Percentiles rank a stretch among this genome's conserved stretches.
These are phyloP conservation scores for Oidiodendron maius DNA, from an alignment of 495 filamentous ascomycete species.

Conservation along the genomic window DNA sequence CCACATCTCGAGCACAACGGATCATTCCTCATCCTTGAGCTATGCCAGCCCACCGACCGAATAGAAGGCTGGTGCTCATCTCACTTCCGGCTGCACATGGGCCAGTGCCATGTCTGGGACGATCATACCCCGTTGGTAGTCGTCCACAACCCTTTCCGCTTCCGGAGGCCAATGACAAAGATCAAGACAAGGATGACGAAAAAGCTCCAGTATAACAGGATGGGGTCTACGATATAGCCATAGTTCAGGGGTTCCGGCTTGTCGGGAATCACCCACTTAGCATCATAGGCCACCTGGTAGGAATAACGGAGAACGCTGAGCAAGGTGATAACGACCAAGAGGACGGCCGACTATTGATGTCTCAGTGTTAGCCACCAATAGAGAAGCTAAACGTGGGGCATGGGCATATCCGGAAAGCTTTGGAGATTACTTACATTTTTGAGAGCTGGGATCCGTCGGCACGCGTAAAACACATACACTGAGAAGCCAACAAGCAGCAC, in stretches of 20 bases:
- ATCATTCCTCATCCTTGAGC: too few relatives aligned
- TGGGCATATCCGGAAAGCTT: neutral
- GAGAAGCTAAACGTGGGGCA: neutral
- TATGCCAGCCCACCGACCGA: too few relatives aligned
- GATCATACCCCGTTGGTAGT: too few relatives aligned
- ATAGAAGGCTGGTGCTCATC: too few relatives aligned
- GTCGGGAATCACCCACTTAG: neutral
- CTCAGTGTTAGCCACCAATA: neutral
- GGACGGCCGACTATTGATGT: slow-evolving; percentile 2
- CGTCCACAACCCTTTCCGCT: slow-evolving; percentile 7
- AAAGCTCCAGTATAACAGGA: slow-evolving; percentile 5
- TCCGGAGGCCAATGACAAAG: slow-evolving; percentile 6
- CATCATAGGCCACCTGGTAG: slow-evolving; percentile 6
- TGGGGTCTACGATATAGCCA: neutral
- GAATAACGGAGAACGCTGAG: slow-evolving; percentile 10
- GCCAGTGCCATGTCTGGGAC: too few relatives aligned
- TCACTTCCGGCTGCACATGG: too few relatives aligned
- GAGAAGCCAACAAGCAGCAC: neutral
- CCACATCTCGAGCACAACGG: too few relatives aligned
- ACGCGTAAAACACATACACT: neutral
- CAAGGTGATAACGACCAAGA: slow-evolving; percentile 1
- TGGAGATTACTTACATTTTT: neutral
- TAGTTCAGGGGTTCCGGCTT: neutral
- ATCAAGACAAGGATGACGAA: slow-evolving; percentile 12
- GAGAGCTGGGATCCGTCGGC: neutral